A percentile compares a stretch with the other conserved stretches of the same genome.
Evolutionary conservation across 2,329 filamentous ascomycete species (phyloP).

Genomic region (Remersonia thermophila): DNA sequence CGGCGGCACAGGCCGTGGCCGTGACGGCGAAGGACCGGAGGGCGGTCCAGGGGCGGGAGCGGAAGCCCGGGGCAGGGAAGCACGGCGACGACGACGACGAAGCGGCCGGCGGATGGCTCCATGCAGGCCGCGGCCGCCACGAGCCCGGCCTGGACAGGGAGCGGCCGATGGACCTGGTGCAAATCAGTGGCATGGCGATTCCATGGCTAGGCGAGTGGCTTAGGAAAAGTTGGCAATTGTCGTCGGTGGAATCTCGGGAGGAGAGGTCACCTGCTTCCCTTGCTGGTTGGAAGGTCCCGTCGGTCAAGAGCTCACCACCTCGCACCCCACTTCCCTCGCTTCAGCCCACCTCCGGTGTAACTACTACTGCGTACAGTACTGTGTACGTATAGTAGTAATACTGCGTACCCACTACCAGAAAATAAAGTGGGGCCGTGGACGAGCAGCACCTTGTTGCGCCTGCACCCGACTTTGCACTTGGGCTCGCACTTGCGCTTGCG

Average conservation of each 20-base stretch:
- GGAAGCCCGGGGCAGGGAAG: too few species aligned
- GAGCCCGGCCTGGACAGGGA: slow-evolving; percentile 14
- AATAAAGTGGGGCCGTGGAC: neutral
- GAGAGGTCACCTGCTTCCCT: neutral
- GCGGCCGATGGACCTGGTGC: slow-evolving; percentile 20
- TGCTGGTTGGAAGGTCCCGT: too few species aligned
- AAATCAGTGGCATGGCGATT: slow-evolving; percentile 18
- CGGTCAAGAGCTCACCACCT: too few species aligned
- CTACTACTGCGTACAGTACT: too few species aligned
- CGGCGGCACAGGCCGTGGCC: slow-evolving; percentile 23
- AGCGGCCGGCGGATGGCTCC: neutral
- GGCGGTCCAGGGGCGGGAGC: slow-evolving; percentile 1
- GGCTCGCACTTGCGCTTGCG: too few species aligned
- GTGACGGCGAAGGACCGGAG: slow-evolving; percentile 7
- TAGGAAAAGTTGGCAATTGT: neutral
- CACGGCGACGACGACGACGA: slow-evolving; percentile 2
- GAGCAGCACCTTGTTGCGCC: too few species aligned
- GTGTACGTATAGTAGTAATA: too few species aligned
- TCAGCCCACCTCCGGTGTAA: too few species aligned
- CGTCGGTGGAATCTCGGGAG: neutral
- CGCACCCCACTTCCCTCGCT: neutral
- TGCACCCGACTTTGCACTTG: too few species aligned
- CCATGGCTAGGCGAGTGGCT: slow-evolving; percentile 12
- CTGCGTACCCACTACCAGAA: too few species aligned
- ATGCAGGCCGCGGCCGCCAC: slow-evolving; percentile 1